A percentile compares a stretch with the other conserved stretches of the same genome.
These are phyloP conservation scores for Euptelea pleiosperma DNA, from an alignment of 164 flowering plant species.

Conservation along the genomic window DNA sequence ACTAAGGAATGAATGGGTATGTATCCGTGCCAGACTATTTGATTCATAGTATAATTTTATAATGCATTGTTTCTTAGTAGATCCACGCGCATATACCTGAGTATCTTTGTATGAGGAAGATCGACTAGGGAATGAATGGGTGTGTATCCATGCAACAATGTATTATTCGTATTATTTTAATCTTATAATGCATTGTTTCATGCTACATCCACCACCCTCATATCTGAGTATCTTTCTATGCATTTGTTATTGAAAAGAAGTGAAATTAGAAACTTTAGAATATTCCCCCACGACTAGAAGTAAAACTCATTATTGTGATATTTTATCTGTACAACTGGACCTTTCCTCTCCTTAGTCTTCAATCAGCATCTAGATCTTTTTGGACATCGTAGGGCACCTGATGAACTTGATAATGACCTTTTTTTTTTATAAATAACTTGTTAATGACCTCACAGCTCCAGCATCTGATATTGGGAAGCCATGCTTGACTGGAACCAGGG, in stretches of 20 bases:
- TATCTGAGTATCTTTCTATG: neutral
- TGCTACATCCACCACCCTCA: neutral
- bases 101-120: constrained; percentile 30
- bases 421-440: too few species aligned
- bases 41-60: neutral
- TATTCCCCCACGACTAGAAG: neutral
- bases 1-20: constrained; percentile 12
- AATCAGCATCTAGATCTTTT: constrained; percentile 14
- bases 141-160: constrained; percentile 10
- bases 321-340: neutral
- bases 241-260: neutral
- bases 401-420: too few species aligned
- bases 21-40: constrained; percentile 9
- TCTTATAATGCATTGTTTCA: neutral
- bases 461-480: constrained; percentile 21
- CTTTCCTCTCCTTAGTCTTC: neutral
- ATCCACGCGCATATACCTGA: neutral
- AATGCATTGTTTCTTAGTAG: neutral
- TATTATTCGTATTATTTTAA: too few species aligned
- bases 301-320: neutral
- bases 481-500: too few species aligned
- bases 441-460: constrained; percentile 17
- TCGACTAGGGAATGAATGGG: constrained; percentile 17
- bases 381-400: constrained; percentile 22
- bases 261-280: neutral